phyloP scores from a whole-genome alignment of 1,284 basidiomycete genomes.

The Cerioporus squamosus region DNA sequence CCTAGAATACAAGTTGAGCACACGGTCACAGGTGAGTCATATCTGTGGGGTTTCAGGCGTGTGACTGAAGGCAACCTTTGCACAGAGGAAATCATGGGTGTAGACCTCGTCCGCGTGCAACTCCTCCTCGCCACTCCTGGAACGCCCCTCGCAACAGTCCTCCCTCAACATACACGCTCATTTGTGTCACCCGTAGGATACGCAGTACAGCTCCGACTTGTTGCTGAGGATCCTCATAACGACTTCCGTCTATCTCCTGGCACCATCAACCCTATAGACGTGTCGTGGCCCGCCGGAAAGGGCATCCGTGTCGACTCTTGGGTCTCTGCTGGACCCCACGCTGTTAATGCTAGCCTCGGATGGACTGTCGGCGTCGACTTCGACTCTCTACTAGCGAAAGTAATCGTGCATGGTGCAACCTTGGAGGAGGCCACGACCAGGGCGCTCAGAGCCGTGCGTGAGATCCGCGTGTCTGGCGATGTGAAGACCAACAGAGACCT shows the following conservation, averaged over 20 bases:
- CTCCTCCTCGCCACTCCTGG: constrained; percentile 37
- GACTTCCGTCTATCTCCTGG: constrained; percentile 42
- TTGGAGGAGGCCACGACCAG: constrained; percentile 39
- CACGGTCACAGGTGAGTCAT: constrained; percentile 42
- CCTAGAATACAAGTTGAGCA: constrained; percentile 31
- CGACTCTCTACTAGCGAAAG: constrained; percentile 45
- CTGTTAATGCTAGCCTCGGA: background rate
- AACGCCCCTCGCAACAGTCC: constrained; percentile 3
- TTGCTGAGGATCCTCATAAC: constrained; percentile 42
- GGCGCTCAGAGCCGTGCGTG: constrained; percentile 36
- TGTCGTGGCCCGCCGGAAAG: constrained; percentile 42
- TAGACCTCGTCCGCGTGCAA: constrained; percentile 43
- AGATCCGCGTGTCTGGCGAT: constrained; percentile 31
- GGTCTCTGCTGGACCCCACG: constrained; percentile 28
- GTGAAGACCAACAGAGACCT: constrained; percentile 41
- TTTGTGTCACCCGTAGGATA: constrained; percentile 14
- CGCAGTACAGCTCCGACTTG: constrained; percentile 44
- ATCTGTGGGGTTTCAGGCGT: background rate
- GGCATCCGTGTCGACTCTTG: constrained; percentile 46
- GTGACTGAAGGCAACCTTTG: background rate
- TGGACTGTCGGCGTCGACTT: constrained; percentile 44
- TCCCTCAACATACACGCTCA: constrained; percentile 18
- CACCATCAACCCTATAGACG: constrained; percentile 29
- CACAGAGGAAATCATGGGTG: constrained; percentile 41
- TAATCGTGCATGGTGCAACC: constrained; percentile 38